Evolutionary conservation across 192 early-diverging fungal genomes (phyloP), one percentile per base, ranked within the genome.

Genomic region (Globomyces pollinis-pini): DNA sequence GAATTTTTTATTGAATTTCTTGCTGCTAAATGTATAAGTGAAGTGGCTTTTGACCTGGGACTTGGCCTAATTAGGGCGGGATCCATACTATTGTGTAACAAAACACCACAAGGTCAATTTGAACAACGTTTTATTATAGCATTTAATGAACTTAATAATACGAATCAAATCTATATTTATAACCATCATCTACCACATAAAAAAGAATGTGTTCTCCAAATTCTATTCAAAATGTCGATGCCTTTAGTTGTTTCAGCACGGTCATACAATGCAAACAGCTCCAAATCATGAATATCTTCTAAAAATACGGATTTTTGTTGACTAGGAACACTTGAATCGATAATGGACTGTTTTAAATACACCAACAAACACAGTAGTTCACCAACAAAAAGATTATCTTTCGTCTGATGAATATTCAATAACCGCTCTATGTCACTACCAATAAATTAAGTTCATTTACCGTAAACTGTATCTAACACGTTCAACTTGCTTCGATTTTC

Each of bases 151-250:
- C n/a, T n/a, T n/a, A n/a, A n/a, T n/a, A n/a, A n/a, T n/a, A n/a
- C n/a, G n/a, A n/a, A n/a, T n/a, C n/a, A n/a, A n/a, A n/a, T n/a
- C n/a, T n/a, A n/a, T n/a, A n/a, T n/a, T n/a, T n/a, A n/a, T n/a
- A n/a, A n/a, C n/a, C n/a, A n/a, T n/a, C n/a, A n/a, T n/a, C n/a
- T n/a, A n/a, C n/a, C n/a, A n/a, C n/a, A n/a, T n/a, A n/a, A n/a
- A n/a, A n/a, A n/a, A n/a, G n/a, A n/a, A n/a, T n/a, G n/a, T n/a
- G 44, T 47, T 47, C 44, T 47, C 44, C 44, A 47, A 47, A 47
- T 47, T 5, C 44, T 20, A 26, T 47, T 47, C n/a, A 47, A 47
- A 5, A 47, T 26, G 7, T 20, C 44, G 6, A 47, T 26, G 1
- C 44, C 44, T 26, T 26, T 47, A 1, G 21, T 13, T 5, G 23